phyloP scores from a whole-genome alignment of 345 rosid genomes.

The Hypericum perforatum region DNA sequence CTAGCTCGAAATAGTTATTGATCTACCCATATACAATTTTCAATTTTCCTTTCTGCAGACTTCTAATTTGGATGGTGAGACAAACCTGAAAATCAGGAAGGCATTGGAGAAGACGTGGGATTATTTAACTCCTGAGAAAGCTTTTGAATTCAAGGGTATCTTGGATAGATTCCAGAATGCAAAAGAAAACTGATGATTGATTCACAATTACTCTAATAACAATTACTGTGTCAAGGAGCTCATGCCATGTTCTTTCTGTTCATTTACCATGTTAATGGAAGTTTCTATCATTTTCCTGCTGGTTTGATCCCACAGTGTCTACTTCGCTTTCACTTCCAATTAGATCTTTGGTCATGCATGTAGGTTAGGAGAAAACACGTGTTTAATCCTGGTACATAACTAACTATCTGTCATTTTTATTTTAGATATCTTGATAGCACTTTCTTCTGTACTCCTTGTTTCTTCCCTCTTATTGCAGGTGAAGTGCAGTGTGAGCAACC shows the following conservation, averaged over 20 bases:
- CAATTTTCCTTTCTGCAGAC: conserved; percentile 37
- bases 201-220: too few relatives aligned
- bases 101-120: conserved; percentile 98
- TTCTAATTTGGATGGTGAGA: conserved; percentile 98
- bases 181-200: too few relatives aligned
- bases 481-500: conserved; percentile 99
- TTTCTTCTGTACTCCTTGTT: conserved; percentile 5
- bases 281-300: too few relatives aligned
- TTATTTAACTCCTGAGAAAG: conserved; percentile 81
- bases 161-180: background rate
- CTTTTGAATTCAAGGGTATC: conserved; percentile 78
- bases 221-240: too few relatives aligned
- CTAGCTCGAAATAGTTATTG: conserved; percentile 1
- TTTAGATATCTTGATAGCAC: background rate
- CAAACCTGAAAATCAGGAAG: conserved; percentile 96
- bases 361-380: too few relatives aligned
- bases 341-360: too few relatives aligned
- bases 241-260: too few relatives aligned
- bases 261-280: too few relatives aligned
- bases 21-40: background rate
- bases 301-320: too few relatives aligned
- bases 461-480: conserved; percentile 45
- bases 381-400: too few relatives aligned
- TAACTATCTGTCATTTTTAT: background rate
- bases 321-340: too few relatives aligned